Evolutionary conservation across 768 basidiomycete species (phyloP).

Genomic region (Dentipellis fragilis): DNA sequence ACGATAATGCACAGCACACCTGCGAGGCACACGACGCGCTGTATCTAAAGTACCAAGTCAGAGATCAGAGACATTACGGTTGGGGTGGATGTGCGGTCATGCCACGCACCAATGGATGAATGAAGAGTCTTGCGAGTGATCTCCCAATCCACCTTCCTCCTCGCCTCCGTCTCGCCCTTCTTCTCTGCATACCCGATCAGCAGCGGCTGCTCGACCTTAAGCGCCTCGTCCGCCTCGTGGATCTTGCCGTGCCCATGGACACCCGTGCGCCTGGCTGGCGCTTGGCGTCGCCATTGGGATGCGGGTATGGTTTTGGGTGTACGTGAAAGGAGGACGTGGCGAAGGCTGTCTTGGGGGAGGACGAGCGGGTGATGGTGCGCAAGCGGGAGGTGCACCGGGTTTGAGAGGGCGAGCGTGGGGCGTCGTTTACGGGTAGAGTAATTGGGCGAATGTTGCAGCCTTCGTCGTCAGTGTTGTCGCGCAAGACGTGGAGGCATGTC

Average conservation of each 20-base stretch:
- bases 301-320: neutral
- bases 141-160: constrained; percentile 61
- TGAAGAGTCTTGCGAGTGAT: constrained; percentile 61
- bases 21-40: constrained; percentile 47
- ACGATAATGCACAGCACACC: constrained; percentile 56
- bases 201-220: neutral
- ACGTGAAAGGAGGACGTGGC: neutral
- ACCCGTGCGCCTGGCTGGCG: constrained; percentile 10
- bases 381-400: constrained; percentile 12
- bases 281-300: constrained; percentile 5
- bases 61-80: constrained; percentile 4
- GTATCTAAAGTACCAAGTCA: constrained; percentile 3
- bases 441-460: neutral
- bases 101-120: constrained; percentile 71
- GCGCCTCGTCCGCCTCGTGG: neutral
- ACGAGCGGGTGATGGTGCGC: constrained; percentile 14
- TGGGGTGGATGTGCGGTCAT: constrained; percentile 1
- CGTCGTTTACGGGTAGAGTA: constrained; percentile 13
- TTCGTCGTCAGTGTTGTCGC: neutral
- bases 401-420: constrained; percentile 10
- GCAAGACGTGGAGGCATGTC: neutral
- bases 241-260: constrained; percentile 7
- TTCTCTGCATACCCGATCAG: neutral
- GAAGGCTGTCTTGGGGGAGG: constrained; percentile 14
- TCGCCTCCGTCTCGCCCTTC: neutral